These are phyloP conservation scores for Lactarius sanguifluus DNA, from an alignment of 768 basidiomycete genomes.

Conservation along the genomic window DNA sequence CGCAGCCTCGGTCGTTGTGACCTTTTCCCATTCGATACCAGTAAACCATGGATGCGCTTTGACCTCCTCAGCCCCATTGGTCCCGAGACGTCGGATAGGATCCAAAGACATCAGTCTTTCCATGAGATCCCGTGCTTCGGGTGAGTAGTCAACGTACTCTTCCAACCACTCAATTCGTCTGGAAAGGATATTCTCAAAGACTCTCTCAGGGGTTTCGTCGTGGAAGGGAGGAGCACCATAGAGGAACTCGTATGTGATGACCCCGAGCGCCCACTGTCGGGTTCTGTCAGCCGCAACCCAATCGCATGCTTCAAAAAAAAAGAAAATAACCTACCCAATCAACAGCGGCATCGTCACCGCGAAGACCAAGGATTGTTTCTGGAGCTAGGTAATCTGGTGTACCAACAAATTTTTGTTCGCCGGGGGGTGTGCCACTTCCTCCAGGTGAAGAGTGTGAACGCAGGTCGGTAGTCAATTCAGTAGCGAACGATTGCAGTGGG, in stretches of 20 bases:
- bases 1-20: constrained; percentile 84
- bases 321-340: constrained; percentile 76
- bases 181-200: constrained; percentile 97
- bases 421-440: constrained; percentile 59
- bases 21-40: constrained; percentile 90
- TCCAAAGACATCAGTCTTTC: constrained; percentile 79
- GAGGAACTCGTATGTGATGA: constrained; percentile 97
- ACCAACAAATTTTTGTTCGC: constrained; percentile 93
- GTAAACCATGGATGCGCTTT: constrained; percentile 89
- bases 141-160: constrained; percentile 83
- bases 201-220: constrained; percentile 93
- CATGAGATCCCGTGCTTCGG: constrained; percentile 90
- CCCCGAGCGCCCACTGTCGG: constrained; percentile 92
- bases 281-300: constrained; percentile 21
- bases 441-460: constrained; percentile 72
- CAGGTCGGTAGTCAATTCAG: constrained; percentile 78
- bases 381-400: constrained; percentile 98
- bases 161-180: constrained; percentile 96
- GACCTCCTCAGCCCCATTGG: constrained; percentile 87
- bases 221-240: constrained; percentile 98
- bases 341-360: constrained; percentile 91
- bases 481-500: constrained; percentile 83
- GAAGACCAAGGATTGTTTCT: constrained; percentile 91
- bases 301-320: constrained; percentile 14
- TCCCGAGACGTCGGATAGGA: constrained; percentile 76